phyloP scores from a whole-genome alignment of 2,329 filamentous ascomycete species.

The Botrytis tulipae region DNA sequence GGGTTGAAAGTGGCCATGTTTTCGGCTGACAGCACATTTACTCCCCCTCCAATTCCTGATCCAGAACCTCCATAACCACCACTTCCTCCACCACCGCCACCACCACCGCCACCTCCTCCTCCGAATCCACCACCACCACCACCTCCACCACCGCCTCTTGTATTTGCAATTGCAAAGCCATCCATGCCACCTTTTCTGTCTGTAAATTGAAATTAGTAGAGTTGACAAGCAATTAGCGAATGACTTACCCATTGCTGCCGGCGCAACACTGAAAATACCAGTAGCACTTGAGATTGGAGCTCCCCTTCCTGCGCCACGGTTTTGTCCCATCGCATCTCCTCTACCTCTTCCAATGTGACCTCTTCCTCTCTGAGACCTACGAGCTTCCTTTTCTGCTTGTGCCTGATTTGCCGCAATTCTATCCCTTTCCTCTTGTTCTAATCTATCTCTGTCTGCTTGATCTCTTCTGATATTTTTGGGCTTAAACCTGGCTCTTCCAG shows the following conservation, averaged over 20 bases:
- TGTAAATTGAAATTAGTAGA: neutral
- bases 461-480: constrained; percentile 36
- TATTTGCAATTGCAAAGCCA: constrained; percentile 5
- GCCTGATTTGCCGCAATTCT: constrained; percentile 25
- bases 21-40: constrained; percentile 11
- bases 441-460: constrained; percentile 31
- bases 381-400: constrained; percentile 25
- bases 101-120: constrained; percentile 19
- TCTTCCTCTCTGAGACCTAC: constrained; percentile 26
- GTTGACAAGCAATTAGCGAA: neutral
- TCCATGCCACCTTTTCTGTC: constrained; percentile 16
- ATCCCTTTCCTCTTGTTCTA: constrained; percentile 27
- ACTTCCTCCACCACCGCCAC: neutral
- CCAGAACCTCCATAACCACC: constrained; percentile 17
- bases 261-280: constrained; percentile 29
- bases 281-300: constrained; percentile 25
- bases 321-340: constrained; percentile 39
- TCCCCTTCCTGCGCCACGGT: constrained; percentile 21
- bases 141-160: constrained; percentile 9
- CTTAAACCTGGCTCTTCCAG: constrained; percentile 37
- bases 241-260: constrained; percentile 15
- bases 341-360: constrained; percentile 33
- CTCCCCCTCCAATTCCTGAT: neutral
- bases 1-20: constrained; percentile 26
- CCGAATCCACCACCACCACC: constrained; percentile 17